phyloP scores from a whole-genome alignment of 495 filamentous ascomycete genomes.

The Talaromyces ruber region DNA sequence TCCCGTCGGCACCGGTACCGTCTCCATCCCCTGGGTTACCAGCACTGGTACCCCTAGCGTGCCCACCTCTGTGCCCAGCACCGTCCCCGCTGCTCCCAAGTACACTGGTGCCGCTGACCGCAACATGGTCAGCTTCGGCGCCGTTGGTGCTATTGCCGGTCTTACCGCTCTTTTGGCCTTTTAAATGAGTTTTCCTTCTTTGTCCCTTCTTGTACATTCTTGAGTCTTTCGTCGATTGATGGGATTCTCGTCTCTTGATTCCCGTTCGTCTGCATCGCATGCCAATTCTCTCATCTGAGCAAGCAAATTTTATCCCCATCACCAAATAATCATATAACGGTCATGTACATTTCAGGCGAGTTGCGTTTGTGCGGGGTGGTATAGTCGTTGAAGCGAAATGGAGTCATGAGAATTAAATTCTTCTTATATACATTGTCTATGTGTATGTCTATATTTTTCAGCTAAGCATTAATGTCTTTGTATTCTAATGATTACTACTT shows the following conservation, averaged over 20 bases:
- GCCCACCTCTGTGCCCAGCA: slow-evolving; percentile 9
- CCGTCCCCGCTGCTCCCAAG: slow-evolving; percentile 14
- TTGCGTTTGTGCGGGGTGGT: background rate
- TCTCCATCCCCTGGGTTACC: slow-evolving; percentile 12
- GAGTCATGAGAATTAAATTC: background rate
- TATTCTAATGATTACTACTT: background rate
- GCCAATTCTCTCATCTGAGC: background rate
- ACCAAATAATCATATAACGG: background rate
- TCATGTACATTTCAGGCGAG: background rate
- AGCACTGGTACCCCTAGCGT: slow-evolving; percentile 8
- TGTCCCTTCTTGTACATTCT: background rate
- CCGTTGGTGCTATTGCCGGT: slow-evolving; percentile 36
- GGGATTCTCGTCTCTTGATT: background rate
- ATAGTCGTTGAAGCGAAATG: background rate
- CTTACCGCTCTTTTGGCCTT: slow-evolving; percentile 32
- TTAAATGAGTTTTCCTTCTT: slow-evolving; percentile 17
- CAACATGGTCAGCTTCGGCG: slow-evolving; percentile 36
- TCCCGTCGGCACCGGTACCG: slow-evolving; percentile 14
- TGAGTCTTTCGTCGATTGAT: background rate
- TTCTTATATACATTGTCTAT: background rate
- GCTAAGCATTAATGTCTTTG: background rate
- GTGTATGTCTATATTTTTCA: background rate
- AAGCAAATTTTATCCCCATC: background rate
- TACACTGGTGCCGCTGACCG: slow-evolving; percentile 41
- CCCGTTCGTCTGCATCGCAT: background rate